Percentiles rank a stretch among this genome's conserved stretches.
phyloP scores from a whole-genome alignment of 352 stramenopile species.

The Blastocystis sp. region DNA sequence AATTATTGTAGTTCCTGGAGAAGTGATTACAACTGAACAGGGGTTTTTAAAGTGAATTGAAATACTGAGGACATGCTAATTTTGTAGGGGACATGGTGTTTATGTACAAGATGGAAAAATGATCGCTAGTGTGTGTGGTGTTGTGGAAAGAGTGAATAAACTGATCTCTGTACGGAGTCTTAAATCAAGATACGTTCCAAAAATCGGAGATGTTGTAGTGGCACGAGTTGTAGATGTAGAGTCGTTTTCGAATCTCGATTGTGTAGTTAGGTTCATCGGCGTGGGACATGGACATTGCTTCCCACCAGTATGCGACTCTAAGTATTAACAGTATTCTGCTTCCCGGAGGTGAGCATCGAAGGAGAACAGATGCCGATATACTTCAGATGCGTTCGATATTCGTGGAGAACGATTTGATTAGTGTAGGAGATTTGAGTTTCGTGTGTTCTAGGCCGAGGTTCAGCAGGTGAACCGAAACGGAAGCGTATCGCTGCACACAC shows the following conservation, averaged over 20 bases:
- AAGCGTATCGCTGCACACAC: not conserved
- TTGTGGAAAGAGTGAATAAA: conserved; percentile 60
- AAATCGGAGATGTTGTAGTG: conserved; percentile 60
- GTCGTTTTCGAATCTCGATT: not conserved
- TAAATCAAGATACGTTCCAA: conserved; percentile 44
- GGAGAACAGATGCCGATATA: conserved; percentile 25
- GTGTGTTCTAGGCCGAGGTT: conserved; percentile 11
- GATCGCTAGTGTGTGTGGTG: conserved; percentile 51
- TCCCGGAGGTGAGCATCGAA: conserved; percentile 42
- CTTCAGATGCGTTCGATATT: conserved; percentile 52
- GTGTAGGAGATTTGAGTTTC: not conserved
- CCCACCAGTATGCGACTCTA: conserved; percentile 11
- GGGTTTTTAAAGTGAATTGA: conserved; percentile 44
- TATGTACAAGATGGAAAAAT: conserved; percentile 46
- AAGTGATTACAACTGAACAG: conserved; percentile 57
- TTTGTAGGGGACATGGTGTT: conserved; percentile 8
- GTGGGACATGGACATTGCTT: conserved; percentile 37
- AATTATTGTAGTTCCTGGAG: conserved; percentile 60
- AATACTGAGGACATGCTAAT: not conserved
- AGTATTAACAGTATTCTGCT: conserved; percentile 55
- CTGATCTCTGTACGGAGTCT: conserved; percentile 34
- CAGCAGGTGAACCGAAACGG: conserved; percentile 12
- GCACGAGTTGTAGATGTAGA: conserved; percentile 31
- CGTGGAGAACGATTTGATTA: conserved; percentile 32
- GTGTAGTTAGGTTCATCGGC: not conserved